Evolutionary conservation across 2,329 filamentous ascomycete genomes (phyloP), one percentile per base, ranked within the genome.

Genomic region (Apiospora malaysiana): DNA sequence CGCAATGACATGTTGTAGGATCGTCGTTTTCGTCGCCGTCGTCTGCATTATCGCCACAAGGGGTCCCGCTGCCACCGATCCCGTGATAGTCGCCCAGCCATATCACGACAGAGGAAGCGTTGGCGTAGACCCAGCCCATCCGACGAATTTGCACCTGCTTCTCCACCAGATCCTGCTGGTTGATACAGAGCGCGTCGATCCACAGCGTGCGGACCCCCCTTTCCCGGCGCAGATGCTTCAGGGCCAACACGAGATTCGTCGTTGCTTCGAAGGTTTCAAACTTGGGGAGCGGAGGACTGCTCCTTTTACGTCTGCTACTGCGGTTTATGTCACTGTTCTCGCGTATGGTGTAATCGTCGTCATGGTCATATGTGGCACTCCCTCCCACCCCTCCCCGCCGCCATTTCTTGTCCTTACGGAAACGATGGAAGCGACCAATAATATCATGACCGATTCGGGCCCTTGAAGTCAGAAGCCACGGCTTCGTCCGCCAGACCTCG

Each of bases 151-250:
- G 56, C n/a, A 65, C 37, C 27, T 21, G 37, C 56, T 65, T 65
- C 37, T 65, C 56, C 37, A 21, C 56, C 27, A 3, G 16, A 25
- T 65, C 56, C 27, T 21, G 27, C 37, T 65, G 27, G 27, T 65
- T 65, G 56, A 65, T 65, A 25, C 56, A 65, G 37, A 65, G 27
- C n/a, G 56, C 56, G 37, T 65, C 56, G 37, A 65, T 40, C 27
- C 56, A 65, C 14, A 65, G 14, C 56, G 27, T 49, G 47, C 47
- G 47, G 10, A 25, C 10, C n/a, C n/a, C 47, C 47, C 25, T 49
- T 23, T 14, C 4, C n/a, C 47, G n/a, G 3, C 47, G 47, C n/a
- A 49, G n/a, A 25, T 10, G 47, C n/a, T 49, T 49, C n/a, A 25
- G 47, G 4, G 47, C 47, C n/a, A 25, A n/a, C 47, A 25, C 47